Percentiles rank a stretch among this genome's conserved stretches.
phyloP scores from a whole-genome alignment of 2,329 filamentous ascomycete genomes.

The Lachnellula subtilissima region DNA sequence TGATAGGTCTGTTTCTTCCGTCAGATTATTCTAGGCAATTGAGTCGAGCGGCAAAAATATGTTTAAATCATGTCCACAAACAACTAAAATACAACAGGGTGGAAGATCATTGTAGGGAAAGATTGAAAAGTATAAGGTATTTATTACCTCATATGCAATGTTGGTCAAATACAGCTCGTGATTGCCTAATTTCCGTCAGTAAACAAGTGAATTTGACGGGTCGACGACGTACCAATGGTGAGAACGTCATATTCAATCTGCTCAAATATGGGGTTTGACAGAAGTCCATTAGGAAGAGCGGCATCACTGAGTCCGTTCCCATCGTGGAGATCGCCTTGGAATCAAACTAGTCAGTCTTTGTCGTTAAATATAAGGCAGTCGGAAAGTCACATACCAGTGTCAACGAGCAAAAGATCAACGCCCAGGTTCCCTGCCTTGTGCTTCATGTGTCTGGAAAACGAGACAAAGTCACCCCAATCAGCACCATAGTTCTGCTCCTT shows the following conservation, averaged over 20 bases:
- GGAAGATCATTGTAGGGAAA: background rate
- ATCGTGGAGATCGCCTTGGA: slow-evolving; percentile 66
- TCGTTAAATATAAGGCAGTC: background rate
- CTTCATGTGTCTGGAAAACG: slow-evolving; percentile 78
- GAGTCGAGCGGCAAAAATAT: background rate
- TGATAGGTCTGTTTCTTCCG: slow-evolving; percentile 38
- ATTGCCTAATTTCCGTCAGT: slow-evolving; percentile 48
- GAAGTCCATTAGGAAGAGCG: slow-evolving; percentile 79
- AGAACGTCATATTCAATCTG: slow-evolving; percentile 78
- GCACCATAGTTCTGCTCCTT: slow-evolving; percentile 90
- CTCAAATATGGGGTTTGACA: slow-evolving; percentile 79
- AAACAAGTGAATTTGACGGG: background rate
- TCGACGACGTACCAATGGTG: slow-evolving; percentile 54
- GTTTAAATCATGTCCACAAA: background rate
- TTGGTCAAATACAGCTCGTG: slow-evolving; percentile 85
- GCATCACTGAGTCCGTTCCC: slow-evolving; percentile 90
- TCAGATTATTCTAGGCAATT: background rate
- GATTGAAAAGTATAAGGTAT: background rate
- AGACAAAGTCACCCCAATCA: slow-evolving; percentile 96
- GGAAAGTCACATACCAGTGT: slow-evolving; percentile 56
- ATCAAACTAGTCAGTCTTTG: background rate
- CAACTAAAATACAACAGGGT: background rate
- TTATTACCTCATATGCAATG: slow-evolving; percentile 38
- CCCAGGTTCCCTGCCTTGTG: slow-evolving; percentile 71
- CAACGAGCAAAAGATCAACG: slow-evolving; percentile 76